A percentile compares a stretch with the other conserved stretches of the same genome.
Conservation (phyloP, 345 rosid species). For the Geranium brycei region DNA sequence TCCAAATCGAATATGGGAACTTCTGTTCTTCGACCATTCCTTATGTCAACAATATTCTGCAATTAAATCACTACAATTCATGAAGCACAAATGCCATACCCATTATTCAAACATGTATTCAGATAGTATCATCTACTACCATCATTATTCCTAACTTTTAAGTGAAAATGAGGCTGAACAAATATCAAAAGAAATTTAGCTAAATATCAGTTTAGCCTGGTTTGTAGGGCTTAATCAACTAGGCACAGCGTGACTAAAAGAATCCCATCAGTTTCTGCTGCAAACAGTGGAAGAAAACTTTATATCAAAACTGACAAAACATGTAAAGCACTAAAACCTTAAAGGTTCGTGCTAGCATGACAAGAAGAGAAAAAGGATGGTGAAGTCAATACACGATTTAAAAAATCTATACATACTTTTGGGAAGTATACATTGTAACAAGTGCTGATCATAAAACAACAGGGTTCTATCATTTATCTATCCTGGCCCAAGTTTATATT, state of each 20-base stretch:
- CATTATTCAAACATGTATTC: background rate
- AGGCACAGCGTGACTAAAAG: too few relatives aligned
- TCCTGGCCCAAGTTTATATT: too few relatives aligned
- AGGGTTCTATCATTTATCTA: background rate
- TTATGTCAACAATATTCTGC: slow-evolving; percentile 74
- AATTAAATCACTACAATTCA: slow-evolving; percentile 14
- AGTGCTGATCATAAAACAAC: background rate
- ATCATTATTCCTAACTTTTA: background rate
- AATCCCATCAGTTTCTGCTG: background rate
- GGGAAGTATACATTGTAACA: background rate
- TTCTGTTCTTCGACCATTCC: slow-evolving; percentile 57
- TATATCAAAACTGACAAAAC: too few relatives aligned
- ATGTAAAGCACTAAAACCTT: background rate
- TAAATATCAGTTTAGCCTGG: background rate
- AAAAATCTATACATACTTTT: background rate
- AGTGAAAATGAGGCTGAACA: background rate
- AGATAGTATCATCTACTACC: background rate
- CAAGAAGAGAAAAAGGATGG: background rate
- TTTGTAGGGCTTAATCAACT: background rate
- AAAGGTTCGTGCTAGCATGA: background rate
- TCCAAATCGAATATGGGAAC: slow-evolving; percentile 79
- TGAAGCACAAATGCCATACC: background rate
- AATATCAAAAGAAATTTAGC: background rate
- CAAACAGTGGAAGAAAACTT: background rate
- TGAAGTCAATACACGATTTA: background rate